Conservation (phyloP, 352 stramenopile species). For the Pythium graminicola region DNA sequence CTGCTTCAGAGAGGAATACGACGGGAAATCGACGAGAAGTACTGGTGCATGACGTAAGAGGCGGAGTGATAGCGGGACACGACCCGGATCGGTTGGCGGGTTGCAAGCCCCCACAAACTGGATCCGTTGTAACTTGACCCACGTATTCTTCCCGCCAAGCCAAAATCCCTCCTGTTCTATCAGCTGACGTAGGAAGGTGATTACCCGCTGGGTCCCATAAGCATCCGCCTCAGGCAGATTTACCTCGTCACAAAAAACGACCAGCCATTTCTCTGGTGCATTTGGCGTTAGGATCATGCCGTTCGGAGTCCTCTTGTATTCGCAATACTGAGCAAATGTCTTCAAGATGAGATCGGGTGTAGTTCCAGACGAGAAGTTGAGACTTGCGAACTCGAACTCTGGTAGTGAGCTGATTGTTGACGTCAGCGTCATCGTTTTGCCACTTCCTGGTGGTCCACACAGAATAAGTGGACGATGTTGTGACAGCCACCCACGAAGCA, state of each 20-base stretch:
- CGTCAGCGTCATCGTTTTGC: slow-evolving; percentile 99
- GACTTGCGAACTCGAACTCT: slow-evolving; percentile 96
- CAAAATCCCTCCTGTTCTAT: slow-evolving; percentile 95
- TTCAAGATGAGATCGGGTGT: slow-evolving; percentile 98
- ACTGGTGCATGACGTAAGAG: slow-evolving; percentile 97
- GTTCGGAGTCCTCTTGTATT: slow-evolving; percentile 96
- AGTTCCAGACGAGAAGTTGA: slow-evolving; percentile 99
- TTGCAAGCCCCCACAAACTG: slow-evolving; percentile 99
- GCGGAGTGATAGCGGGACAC: slow-evolving; percentile 94
- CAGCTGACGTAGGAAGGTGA: slow-evolving; percentile 98
- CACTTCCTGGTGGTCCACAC: slow-evolving; percentile 96
- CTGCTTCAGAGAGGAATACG: slow-evolving; percentile 93
- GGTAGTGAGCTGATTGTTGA: slow-evolving; percentile 96
- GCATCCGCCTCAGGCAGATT: slow-evolving; percentile 97
- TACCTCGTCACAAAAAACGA: slow-evolving; percentile 99
- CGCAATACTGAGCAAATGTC: slow-evolving; percentile 98
- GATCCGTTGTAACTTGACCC: slow-evolving; percentile 90
- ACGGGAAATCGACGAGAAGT: slow-evolving; percentile 99
- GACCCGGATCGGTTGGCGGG: slow-evolving; percentile 97
- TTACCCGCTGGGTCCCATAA: slow-evolving; percentile 99
- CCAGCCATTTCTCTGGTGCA: slow-evolving; percentile 95
- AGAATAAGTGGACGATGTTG: slow-evolving; percentile 96
- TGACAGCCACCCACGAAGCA: slow-evolving; percentile 96
- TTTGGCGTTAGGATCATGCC: slow-evolving; percentile 95
- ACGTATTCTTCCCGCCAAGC: slow-evolving; percentile 83